A percentile compares a stretch with the other conserved stretches of the same genome.
These are phyloP conservation scores for Fusarium torreyae DNA, from an alignment of 2,329 filamentous ascomycete species.

Conservation along the genomic window DNA sequence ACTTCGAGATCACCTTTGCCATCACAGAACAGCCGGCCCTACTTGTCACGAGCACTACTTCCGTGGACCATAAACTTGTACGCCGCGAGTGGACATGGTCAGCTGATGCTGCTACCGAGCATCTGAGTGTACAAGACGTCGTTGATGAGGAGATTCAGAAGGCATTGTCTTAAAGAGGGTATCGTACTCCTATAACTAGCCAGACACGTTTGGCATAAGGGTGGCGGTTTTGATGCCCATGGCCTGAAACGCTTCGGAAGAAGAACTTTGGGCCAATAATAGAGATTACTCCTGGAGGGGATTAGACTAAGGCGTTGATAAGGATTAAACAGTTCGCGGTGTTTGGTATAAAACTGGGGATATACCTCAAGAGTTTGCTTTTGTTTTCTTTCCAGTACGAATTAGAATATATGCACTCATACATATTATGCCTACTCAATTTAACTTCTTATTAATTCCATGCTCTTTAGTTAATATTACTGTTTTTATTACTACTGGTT, in stretches of 20 bases:
- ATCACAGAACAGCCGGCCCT: slow-evolving; percentile 46
- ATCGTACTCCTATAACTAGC: neutral
- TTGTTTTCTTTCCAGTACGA: neutral
- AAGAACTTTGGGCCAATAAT: neutral
- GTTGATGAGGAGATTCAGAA: slow-evolving; percentile 40
- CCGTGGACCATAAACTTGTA: slow-evolving; percentile 28
- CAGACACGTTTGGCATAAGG: no score
- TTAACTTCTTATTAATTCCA: no score
- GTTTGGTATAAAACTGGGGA: neutral
- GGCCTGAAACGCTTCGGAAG: no score
- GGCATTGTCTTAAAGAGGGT: slow-evolving; percentile 35
- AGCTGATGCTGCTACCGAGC: slow-evolving; percentile 29
- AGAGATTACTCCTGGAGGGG: neutral
- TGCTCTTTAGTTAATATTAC: no score
- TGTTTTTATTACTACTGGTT: no score
- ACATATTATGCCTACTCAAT: neutral
- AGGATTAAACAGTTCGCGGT: neutral
- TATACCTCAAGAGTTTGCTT: neutral
- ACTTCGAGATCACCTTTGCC: slow-evolving; percentile 53
- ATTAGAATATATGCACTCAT: neutral
- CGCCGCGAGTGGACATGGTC: slow-evolving; percentile 54
- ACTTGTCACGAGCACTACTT: slow-evolving; percentile 41
- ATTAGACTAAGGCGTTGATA: slow-evolving; percentile 3
- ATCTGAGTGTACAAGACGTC: slow-evolving; percentile 42
- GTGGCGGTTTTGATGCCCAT: neutral